Percentiles rank a stretch among this genome's conserved stretches.
Evolutionary conservation across 768 basidiomycete species (phyloP).

Genomic region (Russula dissimulans): DNA sequence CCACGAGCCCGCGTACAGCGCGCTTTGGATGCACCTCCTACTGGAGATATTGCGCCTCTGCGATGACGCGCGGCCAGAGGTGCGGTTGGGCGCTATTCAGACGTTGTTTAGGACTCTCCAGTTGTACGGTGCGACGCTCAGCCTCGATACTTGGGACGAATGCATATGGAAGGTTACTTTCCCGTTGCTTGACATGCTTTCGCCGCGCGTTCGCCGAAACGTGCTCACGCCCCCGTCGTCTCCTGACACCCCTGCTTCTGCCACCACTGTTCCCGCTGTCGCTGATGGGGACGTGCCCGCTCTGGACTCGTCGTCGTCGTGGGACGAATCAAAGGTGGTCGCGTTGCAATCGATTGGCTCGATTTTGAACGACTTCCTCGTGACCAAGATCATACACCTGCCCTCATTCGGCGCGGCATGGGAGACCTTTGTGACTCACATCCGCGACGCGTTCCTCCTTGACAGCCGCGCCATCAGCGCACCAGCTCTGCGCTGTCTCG

Average conservation of each 20-base stretch:
- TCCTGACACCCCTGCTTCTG: conserved; percentile 10
- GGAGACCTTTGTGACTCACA: conserved; percentile 61
- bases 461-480: conserved; percentile 63
- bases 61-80: conserved; percentile 75
- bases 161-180: conserved; percentile 90
- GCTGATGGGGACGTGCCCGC: neutral
- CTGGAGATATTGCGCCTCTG: conserved; percentile 72
- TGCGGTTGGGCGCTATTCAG: conserved; percentile 89
- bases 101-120: conserved; percentile 92
- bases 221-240: conserved; percentile 10
- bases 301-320: conserved; percentile 36
- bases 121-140: conserved; percentile 82
- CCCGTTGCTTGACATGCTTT: conserved; percentile 70
- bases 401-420: conserved; percentile 63
- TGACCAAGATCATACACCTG: conserved; percentile 62
- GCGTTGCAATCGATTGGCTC: conserved; percentile 77
- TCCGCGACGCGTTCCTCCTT: conserved; percentile 60
- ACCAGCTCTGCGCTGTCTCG: conserved; percentile 77
- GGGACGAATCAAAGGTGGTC: conserved; percentile 85
- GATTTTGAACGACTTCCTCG: conserved; percentile 74
- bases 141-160: conserved; percentile 76
- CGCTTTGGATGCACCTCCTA: conserved; percentile 90
- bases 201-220: conserved; percentile 40
- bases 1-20: conserved; percentile 63
- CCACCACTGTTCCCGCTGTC: neutral